phyloP scores from a whole-genome alignment of 257 asterid species.

The Nicotiana paniculata region DNA sequence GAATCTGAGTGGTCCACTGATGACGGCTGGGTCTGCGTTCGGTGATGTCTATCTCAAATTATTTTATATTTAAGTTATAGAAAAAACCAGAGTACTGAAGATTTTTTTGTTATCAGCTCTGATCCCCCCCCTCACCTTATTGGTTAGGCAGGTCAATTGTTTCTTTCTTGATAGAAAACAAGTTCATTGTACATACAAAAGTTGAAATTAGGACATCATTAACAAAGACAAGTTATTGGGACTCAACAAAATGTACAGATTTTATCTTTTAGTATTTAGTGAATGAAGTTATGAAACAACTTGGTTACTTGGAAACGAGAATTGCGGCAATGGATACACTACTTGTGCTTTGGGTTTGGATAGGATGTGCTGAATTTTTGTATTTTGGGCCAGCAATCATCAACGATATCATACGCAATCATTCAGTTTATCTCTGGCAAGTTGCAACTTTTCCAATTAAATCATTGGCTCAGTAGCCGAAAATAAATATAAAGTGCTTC shows the following conservation, averaged over 20 bases:
- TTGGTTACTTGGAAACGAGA: constrained; percentile 23
- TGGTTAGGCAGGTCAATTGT: background rate
- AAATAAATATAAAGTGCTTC: background rate
- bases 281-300: background rate
- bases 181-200: background rate
- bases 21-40: constrained; percentile 59
- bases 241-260: background rate
- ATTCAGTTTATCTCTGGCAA: constrained; percentile 17
- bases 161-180: background rate
- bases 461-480: background rate
- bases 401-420: constrained; percentile 13
- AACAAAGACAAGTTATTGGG: background rate
- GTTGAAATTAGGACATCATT: background rate
- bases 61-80: background rate
- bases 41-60: constrained; percentile 31
- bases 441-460: constrained; percentile 3
- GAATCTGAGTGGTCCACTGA: constrained; percentile 40
- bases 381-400: constrained; percentile 10
- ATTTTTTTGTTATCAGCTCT: constrained; percentile 13
- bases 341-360: too few species aligned
- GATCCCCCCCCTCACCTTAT: background rate
- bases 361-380: background rate
- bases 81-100: constrained; percentile 3
- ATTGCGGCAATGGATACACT: background rate
- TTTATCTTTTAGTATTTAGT: background rate